A percentile compares a stretch with the other conserved stretches of the same genome.
phyloP scores from a whole-genome alignment of 495 filamentous ascomycete species.

The Podospora comata region DNA sequence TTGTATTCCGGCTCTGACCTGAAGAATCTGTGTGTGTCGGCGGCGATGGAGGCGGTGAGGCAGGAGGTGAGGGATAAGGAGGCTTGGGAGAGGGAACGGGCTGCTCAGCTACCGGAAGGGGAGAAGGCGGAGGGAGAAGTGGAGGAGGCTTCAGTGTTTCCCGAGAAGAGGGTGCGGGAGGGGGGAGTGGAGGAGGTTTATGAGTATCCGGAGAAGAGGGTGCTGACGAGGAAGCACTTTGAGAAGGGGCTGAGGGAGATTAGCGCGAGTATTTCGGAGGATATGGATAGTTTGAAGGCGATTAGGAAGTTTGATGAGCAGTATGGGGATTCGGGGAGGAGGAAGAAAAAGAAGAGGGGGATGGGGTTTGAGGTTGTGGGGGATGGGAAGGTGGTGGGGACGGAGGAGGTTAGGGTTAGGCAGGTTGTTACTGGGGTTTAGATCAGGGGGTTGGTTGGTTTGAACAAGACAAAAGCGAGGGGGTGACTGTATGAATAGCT shows the following conservation, averaged over 20 bases:
- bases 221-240: slow-evolving; percentile 68
- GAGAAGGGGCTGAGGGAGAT: slow-evolving; percentile 84
- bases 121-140: background rate
- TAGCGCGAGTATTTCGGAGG: slow-evolving; percentile 87
- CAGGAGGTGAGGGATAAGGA: slow-evolving; percentile 60
- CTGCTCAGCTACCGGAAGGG: background rate
- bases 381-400: slow-evolving; percentile 13
- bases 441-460: background rate
- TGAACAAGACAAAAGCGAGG: background rate
- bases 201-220: slow-evolving; percentile 63
- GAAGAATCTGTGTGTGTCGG: slow-evolving; percentile 89
- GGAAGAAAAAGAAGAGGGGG: slow-evolving; percentile 52
- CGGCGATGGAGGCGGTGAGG: slow-evolving; percentile 81
- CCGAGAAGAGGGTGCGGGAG: background rate
- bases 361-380: slow-evolving; percentile 64
- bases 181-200: slow-evolving; percentile 42
- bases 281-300: slow-evolving; percentile 81
- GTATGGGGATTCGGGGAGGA: slow-evolving; percentile 82
- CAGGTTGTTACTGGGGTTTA: slow-evolving; percentile 22
- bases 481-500: background rate
- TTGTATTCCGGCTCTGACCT: slow-evolving; percentile 97
- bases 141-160: background rate
- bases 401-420: slow-evolving; percentile 33
- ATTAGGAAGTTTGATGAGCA: slow-evolving; percentile 96
- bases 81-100: slow-evolving; percentile 33